phyloP scores from a whole-genome alignment of 495 filamentous ascomycete genomes.

The Neurospora cerealis region DNA sequence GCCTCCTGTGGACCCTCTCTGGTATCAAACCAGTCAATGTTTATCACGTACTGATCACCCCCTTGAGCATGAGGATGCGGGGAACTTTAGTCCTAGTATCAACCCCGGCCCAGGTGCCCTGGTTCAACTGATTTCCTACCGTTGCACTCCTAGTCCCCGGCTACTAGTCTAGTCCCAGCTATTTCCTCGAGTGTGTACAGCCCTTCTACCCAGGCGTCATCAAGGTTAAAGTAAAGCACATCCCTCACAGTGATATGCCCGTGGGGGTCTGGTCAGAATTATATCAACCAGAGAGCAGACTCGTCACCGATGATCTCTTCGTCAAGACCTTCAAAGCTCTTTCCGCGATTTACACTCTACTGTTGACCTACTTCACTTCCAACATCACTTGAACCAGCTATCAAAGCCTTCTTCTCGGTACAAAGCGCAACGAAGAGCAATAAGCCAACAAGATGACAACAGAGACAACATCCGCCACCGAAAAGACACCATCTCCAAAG shows the following conservation, averaged over 20 bases:
- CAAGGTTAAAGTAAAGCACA: not conserved
- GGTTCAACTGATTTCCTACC: not conserved
- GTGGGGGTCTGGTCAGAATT: not conserved
- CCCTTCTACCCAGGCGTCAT: not conserved
- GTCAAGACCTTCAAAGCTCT: not conserved
- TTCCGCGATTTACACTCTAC: not conserved
- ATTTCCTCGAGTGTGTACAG: not conserved
- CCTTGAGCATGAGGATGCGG: not conserved
- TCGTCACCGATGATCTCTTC: not conserved
- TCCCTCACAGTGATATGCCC: not conserved
- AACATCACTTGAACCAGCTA: not conserved
- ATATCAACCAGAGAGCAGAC: not conserved
- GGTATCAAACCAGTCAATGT: not conserved
- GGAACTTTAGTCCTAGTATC: not conserved
- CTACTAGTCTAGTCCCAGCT: not conserved
- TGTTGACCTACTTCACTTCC: not conserved
- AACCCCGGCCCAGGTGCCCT: not conserved
- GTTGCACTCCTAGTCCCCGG: not conserved
- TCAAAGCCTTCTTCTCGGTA: not conserved
- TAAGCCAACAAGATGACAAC: not conserved
- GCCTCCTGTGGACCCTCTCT: not conserved
- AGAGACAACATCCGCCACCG: not conserved
- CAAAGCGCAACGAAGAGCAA: not conserved
- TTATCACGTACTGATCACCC: not conserved
- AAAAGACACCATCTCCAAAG: not conserved